Percentiles rank a stretch among this genome's conserved stretches.
Conservation (phyloP, 148 eudicot species). For the Rhododendron simsii region DNA sequence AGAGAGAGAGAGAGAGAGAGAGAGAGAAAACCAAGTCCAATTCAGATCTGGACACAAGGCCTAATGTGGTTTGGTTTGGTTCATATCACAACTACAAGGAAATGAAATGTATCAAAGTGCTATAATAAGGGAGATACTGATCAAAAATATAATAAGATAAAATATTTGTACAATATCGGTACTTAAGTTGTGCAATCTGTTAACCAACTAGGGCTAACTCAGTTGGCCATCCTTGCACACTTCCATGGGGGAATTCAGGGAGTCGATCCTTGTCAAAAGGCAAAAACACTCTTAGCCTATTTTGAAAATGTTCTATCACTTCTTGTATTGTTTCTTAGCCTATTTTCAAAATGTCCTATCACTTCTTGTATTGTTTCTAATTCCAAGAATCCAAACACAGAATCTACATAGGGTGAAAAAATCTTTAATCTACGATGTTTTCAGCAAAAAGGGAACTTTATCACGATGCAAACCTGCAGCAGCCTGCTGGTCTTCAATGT, state of each 20-base stretch:
- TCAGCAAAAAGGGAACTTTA: not conserved
- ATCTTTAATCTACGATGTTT: not conserved
- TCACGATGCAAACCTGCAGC: conserved; percentile 11
- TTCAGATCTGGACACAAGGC: not conserved
- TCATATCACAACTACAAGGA: not conserved
- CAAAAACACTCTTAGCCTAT: not conserved
- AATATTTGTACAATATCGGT: not conserved
- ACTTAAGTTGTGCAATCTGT: not conserved
- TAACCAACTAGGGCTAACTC: not conserved
- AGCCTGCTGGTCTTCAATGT: conserved; percentile 12
- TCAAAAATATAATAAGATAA: not conserved
- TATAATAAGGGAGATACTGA: not conserved
- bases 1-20: too few species aligned
- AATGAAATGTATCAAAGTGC: not conserved
- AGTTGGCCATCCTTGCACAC: not conserved
- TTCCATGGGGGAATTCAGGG: not conserved
- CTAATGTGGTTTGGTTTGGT: not conserved
- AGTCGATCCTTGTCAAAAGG: not conserved
- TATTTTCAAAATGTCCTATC: not conserved
- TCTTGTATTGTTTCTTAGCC: not conserved
- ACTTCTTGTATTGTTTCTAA: too few species aligned
- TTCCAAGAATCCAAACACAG: not conserved
- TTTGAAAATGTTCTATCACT: not conserved
- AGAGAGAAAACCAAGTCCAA: not conserved
- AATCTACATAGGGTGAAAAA: not conserved